Percentiles rank a stretch among this genome's conserved stretches.
phyloP scores from a whole-genome alignment of 768 basidiomycete species.

The Tulasnella calospora region DNA sequence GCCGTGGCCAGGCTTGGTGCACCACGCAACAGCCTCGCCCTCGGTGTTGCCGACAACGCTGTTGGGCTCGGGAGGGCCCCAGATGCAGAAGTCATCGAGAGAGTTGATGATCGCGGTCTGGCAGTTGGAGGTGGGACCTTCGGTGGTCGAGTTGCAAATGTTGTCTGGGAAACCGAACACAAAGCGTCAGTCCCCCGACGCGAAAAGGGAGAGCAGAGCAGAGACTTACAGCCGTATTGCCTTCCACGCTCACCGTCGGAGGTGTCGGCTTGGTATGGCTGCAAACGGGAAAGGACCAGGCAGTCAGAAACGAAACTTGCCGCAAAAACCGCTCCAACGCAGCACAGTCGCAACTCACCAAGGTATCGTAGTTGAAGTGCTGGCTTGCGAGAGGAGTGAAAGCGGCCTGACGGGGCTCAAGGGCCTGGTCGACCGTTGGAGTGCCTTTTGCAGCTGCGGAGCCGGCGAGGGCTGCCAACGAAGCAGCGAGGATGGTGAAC shows the following conservation, averaged over 20 bases:
- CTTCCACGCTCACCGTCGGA: constrained; percentile 46
- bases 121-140: constrained; percentile 57
- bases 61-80: constrained; percentile 29
- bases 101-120: constrained; percentile 67
- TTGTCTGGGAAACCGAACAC: constrained; percentile 40
- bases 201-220: not conserved
- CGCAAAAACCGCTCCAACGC: not conserved
- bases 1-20: constrained; percentile 32
- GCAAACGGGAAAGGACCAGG: not conserved
- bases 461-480: constrained; percentile 15
- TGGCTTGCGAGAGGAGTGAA: constrained; percentile 19
- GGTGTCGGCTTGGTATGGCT: constrained; percentile 36
- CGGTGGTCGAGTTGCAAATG: constrained; percentile 62
- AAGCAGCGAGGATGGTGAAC: constrained; percentile 8
- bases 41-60: constrained; percentile 39
- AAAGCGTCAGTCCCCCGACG: not conserved
- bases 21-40: constrained; percentile 39
- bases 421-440: constrained; percentile 1
- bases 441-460: not conserved
- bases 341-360: not conserved
- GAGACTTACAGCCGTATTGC: constrained; percentile 47
- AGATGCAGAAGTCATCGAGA: constrained; percentile 36
- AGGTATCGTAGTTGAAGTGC: constrained; percentile 20
- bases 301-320: not conserved
- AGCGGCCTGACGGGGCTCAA: constrained; percentile 3